Evolutionary conservation across 2,329 filamentous ascomycete species (phyloP), one percentile per base, ranked within the genome.

Genomic region (Chaetomium globosum): DNA sequence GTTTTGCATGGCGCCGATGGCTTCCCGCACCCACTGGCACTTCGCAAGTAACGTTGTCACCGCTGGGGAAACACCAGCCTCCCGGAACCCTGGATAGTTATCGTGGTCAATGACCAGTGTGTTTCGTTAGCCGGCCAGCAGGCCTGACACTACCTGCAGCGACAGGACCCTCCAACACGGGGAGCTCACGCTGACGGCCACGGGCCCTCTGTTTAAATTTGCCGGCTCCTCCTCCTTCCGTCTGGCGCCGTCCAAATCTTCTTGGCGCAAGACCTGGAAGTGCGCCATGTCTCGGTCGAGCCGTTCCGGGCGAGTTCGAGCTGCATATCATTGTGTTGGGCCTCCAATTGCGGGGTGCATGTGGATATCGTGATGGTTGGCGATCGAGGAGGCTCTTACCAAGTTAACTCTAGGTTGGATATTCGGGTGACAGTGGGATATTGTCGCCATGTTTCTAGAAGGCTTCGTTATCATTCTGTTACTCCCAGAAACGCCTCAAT

Each of bases 1-100:
- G 67, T 70, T 70, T 68, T 71, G 70, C 69, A 72, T 69, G 69
- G 68, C 57, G 52, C 59, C 63, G 66, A 65, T 65, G 65, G 39
- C 65, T 64, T 68, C 64, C 66, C 66, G 66, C 64, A 39, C 58
- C 64, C 60, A 64, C 67, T 63, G 59, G 60, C 60, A 63, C 33
- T 59, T 69, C 62, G 60, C 52, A 53, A 65, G 62, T 63, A 64
- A 68, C 58, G 61, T 66, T 57, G 53, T 60, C 59, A 26, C 31
- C 13, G 48, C 49, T 23, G 43, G 55, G 53, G 36, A 30, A 46
- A 16, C 59, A 57, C 55, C 59, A 46, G 46, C 59, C 57, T 64
- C 63, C 66, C 52, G 36, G 31, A 46, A 19, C 31, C 36, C 53
- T 46, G 59, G 51, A 31, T 53, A 26, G 26, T 26, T 26, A 13